phyloP scores from a whole-genome alignment of 1,284 basidiomycete genomes.

The Chondrostereum purpureum region DNA sequence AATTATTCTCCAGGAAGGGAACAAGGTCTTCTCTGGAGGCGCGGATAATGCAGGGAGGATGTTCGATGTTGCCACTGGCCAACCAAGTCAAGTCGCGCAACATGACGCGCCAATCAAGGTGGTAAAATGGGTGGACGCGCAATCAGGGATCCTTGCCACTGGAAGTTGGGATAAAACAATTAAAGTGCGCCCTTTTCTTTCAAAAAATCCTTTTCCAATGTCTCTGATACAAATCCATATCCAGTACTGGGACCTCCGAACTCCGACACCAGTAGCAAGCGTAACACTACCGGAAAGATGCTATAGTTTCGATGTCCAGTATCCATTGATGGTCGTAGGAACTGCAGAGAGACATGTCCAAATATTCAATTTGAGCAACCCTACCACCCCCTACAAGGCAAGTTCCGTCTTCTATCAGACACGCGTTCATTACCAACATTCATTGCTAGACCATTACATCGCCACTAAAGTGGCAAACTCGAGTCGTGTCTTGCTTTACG shows the following conservation, averaged over 20 bases:
- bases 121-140: conserved; percentile 66
- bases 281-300: conserved; percentile 85
- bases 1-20: conserved; percentile 59
- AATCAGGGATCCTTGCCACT: conserved; percentile 69
- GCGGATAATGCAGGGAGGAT: conserved; percentile 76
- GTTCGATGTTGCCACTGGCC: conserved; percentile 72
- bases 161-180: conserved; percentile 87
- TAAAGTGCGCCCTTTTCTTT: conserved; percentile 56
- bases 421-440: conserved; percentile 2
- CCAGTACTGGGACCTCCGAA: conserved; percentile 89
- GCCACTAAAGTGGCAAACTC: conserved; percentile 92
- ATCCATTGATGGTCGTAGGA: conserved; percentile 89
- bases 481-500: conserved; percentile 84
- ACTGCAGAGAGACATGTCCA: conserved; percentile 89
- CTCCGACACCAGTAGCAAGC: conserved; percentile 65
- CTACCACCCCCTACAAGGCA: conserved; percentile 71
- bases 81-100: conserved; percentile 64
- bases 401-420: conserved; percentile 14
- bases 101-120: conserved; percentile 77
- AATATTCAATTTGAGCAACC: conserved; percentile 83
- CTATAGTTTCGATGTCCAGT: conserved; percentile 82
- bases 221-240: not conserved
- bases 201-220: not conserved
- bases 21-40: conserved; percentile 72
- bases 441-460: conserved; percentile 62